phyloP scores from a whole-genome alignment of 163 green algal species.

The Scenedesmus sp. region DNA sequence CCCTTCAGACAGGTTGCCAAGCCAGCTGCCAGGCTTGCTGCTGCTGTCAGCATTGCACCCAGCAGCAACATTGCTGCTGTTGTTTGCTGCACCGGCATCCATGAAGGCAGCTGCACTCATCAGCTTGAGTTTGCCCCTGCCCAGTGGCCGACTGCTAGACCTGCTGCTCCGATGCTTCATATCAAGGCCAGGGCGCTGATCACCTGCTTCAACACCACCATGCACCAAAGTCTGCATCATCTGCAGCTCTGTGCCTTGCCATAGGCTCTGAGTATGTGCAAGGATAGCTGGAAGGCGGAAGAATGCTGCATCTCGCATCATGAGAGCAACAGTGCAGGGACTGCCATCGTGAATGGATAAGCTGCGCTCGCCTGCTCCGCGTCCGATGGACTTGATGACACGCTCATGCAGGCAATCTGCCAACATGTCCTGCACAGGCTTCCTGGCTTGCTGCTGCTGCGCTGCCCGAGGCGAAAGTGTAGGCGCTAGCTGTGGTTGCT shows the following conservation, averaged over 20 bases:
- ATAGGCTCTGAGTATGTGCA: background rate
- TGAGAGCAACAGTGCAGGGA: constrained; percentile 17
- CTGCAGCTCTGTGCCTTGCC: background rate
- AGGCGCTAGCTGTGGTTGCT: background rate
- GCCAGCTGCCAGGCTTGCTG: background rate
- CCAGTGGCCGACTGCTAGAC: background rate
- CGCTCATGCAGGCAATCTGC: constrained; percentile 5
- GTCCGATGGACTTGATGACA: background rate
- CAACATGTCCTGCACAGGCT: background rate
- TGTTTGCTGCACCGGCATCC: background rate
- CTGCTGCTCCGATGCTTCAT: background rate
- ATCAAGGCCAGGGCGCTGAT: background rate
- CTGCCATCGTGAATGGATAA: constrained; percentile 5
- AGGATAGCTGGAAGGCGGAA: background rate
- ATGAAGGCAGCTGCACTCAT: background rate
- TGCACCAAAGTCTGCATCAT: background rate
- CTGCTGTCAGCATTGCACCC: background rate
- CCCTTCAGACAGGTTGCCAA: background rate
- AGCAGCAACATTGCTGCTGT: background rate
- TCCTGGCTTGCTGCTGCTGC: background rate
- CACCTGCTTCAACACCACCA: background rate
- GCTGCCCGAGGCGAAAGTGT: background rate
- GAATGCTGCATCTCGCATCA: background rate
- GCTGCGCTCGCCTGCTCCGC: background rate
- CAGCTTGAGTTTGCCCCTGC: background rate